Evolutionary conservation across 176 grass and related monocot genomes (phyloP).

Genomic region (Carex littledalei): DNA sequence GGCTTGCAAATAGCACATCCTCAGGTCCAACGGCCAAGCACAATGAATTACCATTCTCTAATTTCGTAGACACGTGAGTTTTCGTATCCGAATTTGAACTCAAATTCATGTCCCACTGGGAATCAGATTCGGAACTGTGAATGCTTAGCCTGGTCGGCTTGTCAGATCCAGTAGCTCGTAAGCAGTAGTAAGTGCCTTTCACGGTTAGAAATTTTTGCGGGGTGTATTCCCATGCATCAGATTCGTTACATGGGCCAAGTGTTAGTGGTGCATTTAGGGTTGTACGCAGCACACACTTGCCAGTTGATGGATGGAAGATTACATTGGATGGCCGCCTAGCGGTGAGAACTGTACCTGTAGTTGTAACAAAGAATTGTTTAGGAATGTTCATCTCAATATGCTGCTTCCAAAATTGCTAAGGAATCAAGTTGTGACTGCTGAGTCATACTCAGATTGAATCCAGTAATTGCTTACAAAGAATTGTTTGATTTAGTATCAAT

Average conservation of each 20-base stretch:
- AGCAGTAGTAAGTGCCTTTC: conserved; percentile 35
- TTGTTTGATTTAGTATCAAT: not conserved
- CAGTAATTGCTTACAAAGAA: not conserved
- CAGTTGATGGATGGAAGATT: conserved; percentile 31
- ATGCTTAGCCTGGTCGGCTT: conserved; percentile 20
- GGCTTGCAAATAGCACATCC: conserved; percentile 23
- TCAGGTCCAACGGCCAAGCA: conserved; percentile 31
- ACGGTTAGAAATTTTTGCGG: conserved; percentile 32
- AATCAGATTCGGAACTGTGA: conserved; percentile 24
- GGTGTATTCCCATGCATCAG: conserved; percentile 28
- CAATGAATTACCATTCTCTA: not conserved
- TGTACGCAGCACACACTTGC: conserved; percentile 20
- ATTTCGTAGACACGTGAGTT: conserved; percentile 4
- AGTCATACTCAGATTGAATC: not conserved
- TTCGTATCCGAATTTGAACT: not conserved
- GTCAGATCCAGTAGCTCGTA: conserved; percentile 4
- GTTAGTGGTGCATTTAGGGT: not conserved
- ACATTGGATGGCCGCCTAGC: conserved; percentile 8
- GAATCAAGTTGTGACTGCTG: not conserved
- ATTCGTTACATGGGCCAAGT: conserved; percentile 19
- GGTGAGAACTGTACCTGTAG: conserved; percentile 4
- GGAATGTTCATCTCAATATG: not conserved
- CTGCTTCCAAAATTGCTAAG: not conserved
- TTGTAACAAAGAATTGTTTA: not conserved
- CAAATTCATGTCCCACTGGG: conserved; percentile 24